A percentile compares a stretch with the other conserved stretches of the same genome.
phyloP scores from a whole-genome alignment of 352 stramenopile species.

The Phytophthora boehmeriae region DNA sequence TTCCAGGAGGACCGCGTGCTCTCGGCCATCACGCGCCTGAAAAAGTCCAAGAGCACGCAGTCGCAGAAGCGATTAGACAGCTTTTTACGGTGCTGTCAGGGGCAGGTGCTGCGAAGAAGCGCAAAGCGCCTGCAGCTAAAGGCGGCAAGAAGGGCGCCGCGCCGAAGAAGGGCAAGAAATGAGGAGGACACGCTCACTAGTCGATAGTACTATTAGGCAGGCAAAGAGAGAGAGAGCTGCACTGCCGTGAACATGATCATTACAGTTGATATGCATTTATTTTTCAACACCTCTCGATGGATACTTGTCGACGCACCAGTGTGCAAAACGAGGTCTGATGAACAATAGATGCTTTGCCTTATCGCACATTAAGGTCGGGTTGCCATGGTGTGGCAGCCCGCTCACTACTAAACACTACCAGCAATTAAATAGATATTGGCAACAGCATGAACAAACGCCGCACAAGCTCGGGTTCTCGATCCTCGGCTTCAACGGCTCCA shows the following conservation, averaged over 20 bases:
- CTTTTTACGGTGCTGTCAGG: conserved; percentile 94
- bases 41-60: conserved; percentile 95
- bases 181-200: conserved; percentile 12
- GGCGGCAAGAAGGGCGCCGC: conserved; percentile 30
- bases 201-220: conserved; percentile 28
- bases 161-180: conserved; percentile 76
- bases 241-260: conserved; percentile 20
- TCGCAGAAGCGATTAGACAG: conserved; percentile 96
- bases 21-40: conserved; percentile 94
- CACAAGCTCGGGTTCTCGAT: conserved; percentile 2
- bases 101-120: conserved; percentile 53
- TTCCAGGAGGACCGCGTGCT: conserved; percentile 96
- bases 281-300: not conserved
- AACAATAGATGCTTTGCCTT: conserved; percentile 25
- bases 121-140: conserved; percentile 57
- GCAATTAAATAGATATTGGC: conserved; percentile 4
- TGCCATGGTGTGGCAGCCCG: not conserved
- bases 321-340: conserved; percentile 2
- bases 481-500: conserved; percentile 32
- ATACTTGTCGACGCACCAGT: not conserved
- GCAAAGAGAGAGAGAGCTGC: conserved; percentile 10
- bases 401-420: not conserved
- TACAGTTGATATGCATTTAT: not conserved
- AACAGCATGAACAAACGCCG: not conserved
- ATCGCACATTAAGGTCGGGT: conserved; percentile 4